Percentiles rank a stretch among this genome's conserved stretches.
phyloP scores from a whole-genome alignment of 1,284 basidiomycete species.

The Apiotrichum gamsii region DNA sequence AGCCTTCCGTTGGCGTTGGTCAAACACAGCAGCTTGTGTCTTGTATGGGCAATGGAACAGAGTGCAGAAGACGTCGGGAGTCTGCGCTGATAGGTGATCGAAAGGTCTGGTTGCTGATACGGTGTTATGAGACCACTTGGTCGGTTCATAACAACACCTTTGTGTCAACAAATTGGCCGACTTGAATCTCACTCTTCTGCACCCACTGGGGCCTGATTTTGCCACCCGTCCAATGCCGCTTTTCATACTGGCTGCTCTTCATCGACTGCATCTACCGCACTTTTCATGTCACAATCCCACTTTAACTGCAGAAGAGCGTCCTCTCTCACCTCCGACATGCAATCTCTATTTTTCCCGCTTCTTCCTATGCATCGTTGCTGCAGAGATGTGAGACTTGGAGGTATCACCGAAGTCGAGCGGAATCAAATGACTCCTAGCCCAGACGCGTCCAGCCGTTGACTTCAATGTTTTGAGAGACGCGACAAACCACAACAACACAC shows the following conservation, averaged over 20 bases:
- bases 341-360: constrained; percentile 5
- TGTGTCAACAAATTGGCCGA: too few relatives aligned
- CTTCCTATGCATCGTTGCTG: constrained; percentile 13
- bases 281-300: constrained; percentile 5
- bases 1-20: too few relatives aligned
- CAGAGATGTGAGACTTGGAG: not conserved
- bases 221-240: constrained; percentile 1
- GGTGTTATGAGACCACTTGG: too few relatives aligned
- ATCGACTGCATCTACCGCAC: constrained; percentile 2
- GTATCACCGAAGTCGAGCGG: not conserved
- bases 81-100: too few relatives aligned
- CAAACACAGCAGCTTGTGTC: too few relatives aligned
- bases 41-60: too few relatives aligned
- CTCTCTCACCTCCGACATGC: not conserved
- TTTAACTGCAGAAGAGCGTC: not conserved
- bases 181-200: too few relatives aligned
- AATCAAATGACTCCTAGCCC: not conserved
- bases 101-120: too few relatives aligned
- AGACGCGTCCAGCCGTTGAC: not conserved
- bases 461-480: constrained; percentile 5
- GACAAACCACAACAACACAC: not conserved
- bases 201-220: not conserved
- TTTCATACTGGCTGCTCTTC: not conserved
- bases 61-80: too few relatives aligned
- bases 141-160: not conserved